A percentile compares a stretch with the other conserved stretches of the same genome.
Evolutionary conservation across 306 rosid genomes (phyloP).

Genomic region (Cucurbita moschata): DNA sequence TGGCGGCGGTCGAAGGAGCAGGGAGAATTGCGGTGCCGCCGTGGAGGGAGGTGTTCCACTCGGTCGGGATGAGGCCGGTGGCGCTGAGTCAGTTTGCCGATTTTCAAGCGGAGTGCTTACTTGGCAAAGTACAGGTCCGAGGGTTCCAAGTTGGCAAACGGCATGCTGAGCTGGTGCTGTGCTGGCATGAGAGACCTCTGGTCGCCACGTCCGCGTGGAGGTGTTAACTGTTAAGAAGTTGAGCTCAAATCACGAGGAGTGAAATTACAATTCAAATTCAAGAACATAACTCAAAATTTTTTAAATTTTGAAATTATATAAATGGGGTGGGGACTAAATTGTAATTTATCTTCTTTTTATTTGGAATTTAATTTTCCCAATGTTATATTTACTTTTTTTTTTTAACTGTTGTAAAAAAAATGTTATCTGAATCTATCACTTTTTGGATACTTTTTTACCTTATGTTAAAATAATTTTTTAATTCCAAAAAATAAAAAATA

Average conservation of each 20-base stretch:
- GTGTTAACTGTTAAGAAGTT: conserved; percentile 14
- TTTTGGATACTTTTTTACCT: too few species aligned
- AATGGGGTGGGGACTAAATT: too few species aligned
- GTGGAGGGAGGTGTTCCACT: conserved; percentile 56
- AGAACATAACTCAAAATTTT: too few species aligned
- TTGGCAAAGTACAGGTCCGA: conserved; percentile 52
- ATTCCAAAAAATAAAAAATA: neutral
- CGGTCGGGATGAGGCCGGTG: conserved; percentile 66
- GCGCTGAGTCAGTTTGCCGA: conserved; percentile 76
- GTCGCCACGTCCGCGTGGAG: conserved; percentile 78
- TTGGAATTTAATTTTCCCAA: too few species aligned
- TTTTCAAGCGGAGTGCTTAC: conserved; percentile 66
- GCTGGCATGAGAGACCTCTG: conserved; percentile 62
- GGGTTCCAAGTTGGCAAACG: conserved; percentile 77
- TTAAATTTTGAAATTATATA: too few species aligned
- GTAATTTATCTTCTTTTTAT: too few species aligned
- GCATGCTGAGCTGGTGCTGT: conserved; percentile 66
- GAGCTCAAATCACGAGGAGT: too few species aligned
- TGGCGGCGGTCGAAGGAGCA: conserved; percentile 46
- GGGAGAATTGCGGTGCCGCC: conserved; percentile 21
- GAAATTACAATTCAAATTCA: too few species aligned
- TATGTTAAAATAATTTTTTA: neutral
- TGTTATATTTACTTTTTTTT: too few species aligned
- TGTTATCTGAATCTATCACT: too few species aligned
- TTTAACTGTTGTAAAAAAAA: too few species aligned